These are phyloP conservation scores for Colletotrichum costaricense DNA, from an alignment of 2,329 filamentous ascomycete species.

Conservation along the genomic window DNA sequence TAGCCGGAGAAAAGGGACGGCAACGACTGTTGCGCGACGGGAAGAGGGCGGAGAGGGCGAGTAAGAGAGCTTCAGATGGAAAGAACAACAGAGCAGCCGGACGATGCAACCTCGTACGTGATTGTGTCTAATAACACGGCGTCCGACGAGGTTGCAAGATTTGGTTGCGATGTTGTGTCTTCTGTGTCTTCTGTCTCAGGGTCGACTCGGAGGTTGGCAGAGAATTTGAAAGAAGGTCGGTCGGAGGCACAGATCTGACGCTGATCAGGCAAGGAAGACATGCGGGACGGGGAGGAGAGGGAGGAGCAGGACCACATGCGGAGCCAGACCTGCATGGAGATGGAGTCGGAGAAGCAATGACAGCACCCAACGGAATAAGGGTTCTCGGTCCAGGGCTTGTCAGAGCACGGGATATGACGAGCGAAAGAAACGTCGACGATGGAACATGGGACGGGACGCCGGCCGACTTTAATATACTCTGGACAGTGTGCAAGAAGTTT, in stretches of 20 bases:
- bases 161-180: slow-evolving; percentile 18
- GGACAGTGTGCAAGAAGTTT: slow-evolving; percentile 9
- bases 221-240: slow-evolving; percentile 27
- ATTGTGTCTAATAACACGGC: slow-evolving; percentile 35
- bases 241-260: slow-evolving; percentile 28
- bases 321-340: slow-evolving; percentile 32
- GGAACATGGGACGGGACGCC: slow-evolving; percentile 14
- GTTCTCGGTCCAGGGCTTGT: slow-evolving; percentile 11
- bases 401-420: not conserved
- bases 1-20: not conserved
- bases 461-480: slow-evolving; percentile 33
- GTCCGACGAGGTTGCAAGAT: slow-evolving; percentile 13
- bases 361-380: slow-evolving; percentile 29
- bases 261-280: slow-evolving; percentile 35
- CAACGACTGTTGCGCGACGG: not conserved
- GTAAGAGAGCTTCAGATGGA: not conserved
- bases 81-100: slow-evolving; percentile 4
- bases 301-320: slow-evolving; percentile 32
- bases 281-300: slow-evolving; percentile 32
- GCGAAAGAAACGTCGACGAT: not conserved
- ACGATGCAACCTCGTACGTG: slow-evolving; percentile 11
- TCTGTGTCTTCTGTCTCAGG: slow-evolving; percentile 1
- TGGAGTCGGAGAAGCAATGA: slow-evolving; percentile 34
- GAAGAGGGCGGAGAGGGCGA: not conserved
- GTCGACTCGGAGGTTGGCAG: slow-evolving; percentile 21